Evolutionary conservation across 1,284 basidiomycete genomes (phyloP), one percentile per base, ranked within the genome.

Genomic region (Leccinum ponderosum): DNA sequence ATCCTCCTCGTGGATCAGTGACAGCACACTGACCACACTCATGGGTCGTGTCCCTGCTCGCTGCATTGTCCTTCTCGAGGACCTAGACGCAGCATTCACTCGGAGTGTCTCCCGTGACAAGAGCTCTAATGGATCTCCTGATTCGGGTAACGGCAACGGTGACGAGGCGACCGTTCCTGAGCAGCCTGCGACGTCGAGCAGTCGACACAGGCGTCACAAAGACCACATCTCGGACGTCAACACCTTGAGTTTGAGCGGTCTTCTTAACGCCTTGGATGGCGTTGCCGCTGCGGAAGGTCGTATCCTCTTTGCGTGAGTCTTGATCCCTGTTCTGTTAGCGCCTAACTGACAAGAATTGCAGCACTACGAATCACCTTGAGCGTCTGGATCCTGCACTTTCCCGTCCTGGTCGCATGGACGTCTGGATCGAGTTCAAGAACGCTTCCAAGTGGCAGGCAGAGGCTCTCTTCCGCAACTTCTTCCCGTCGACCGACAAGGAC

Each of bases 361-460:
- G 87, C 0, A 92, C 90, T 14, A 93, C 91, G 5, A 94, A 94
- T 72, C 90, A 94, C 69, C 78, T 93, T n/a, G 90, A 93, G 67
- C 82, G 85, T 29, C 83, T 94, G 3, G 93, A 95, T 68, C 89
- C 91, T 5, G 93, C 93, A 0, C 81, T 95, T 6, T 89, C 89
- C 7, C 85, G 90, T 60, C 89, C 90, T n/a, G 93, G 93, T 15
- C 90, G 93, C 29, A 93, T 94, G 87, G 93, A 94, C 67, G 90
- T 95, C 4, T 93, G 90, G 90, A 83, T 94, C 56, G 90, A 94
- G 73, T 95, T 94, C 81, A 89, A 86, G 78, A 89, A 92, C 62
- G 89, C 93, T 33, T 89, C 86, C 63, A 87, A 85, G 66, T 90
- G 87, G 84, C 92, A 94, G 68, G 90, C 90, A 2, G 89, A 91